A percentile compares a stretch with the other conserved stretches of the same genome.
Evolutionary conservation across 2,329 filamentous ascomycete species (phyloP).

Genomic region (Helminthosporium solani): DNA sequence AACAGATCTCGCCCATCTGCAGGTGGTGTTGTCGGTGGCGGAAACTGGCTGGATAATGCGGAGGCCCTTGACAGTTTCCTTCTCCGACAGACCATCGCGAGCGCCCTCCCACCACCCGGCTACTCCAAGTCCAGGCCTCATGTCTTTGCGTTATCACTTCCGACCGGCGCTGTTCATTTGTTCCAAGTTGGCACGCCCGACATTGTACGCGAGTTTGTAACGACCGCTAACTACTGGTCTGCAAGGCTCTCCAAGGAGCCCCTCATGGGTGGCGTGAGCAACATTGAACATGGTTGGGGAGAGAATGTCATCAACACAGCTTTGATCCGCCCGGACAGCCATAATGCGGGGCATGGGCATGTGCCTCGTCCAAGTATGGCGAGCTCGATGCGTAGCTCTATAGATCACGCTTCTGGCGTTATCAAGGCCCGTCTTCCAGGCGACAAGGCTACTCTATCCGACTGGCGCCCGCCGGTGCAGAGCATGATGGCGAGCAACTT

Average conservation of each 20-base stretch:
- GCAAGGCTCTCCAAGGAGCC: slow-evolving; percentile 92
- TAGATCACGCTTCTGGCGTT: slow-evolving; percentile 57
- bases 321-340: slow-evolving; percentile 45
- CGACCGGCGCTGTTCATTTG: slow-evolving; percentile 92
- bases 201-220: slow-evolving; percentile 91
- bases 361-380: slow-evolving; percentile 56
- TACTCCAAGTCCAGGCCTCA: slow-evolving; percentile 89
- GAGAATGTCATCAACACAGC: slow-evolving; percentile 70
- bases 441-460: slow-evolving; percentile 78
- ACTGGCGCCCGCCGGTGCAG: slow-evolving; percentile 87
- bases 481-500: slow-evolving; percentile 83
- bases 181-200: slow-evolving; percentile 97
- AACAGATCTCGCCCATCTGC: slow-evolving; percentile 56
- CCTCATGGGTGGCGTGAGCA: slow-evolving; percentile 87
- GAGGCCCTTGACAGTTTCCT: slow-evolving; percentile 85
- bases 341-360: slow-evolving; percentile 34
- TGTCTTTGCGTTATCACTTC: slow-evolving; percentile 91
- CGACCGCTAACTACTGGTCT: slow-evolving; percentile 96
- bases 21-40: slow-evolving; percentile 79
- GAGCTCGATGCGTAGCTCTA: slow-evolving; percentile 61
- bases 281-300: slow-evolving; percentile 97
- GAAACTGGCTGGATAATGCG: slow-evolving; percentile 98
- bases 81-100: slow-evolving; percentile 88
- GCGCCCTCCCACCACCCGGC: slow-evolving; percentile 82
- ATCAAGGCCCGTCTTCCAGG: slow-evolving; percentile 72